Base-by-base conservation (phyloP, 805 yeast species). In the Tetrapisispora fleetii region DNA sequence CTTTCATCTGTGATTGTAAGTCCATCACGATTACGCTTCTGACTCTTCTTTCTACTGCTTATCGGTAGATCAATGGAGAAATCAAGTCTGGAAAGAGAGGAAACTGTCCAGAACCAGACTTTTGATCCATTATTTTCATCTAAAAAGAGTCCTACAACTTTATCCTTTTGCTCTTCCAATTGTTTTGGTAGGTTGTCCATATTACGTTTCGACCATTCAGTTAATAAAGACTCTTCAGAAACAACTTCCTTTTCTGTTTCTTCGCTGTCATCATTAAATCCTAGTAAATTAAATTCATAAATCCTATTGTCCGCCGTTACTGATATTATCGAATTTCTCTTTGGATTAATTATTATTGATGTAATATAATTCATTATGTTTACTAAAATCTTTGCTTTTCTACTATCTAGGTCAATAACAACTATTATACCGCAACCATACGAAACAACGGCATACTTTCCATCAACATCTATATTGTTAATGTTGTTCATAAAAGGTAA, bases 81-180 rank as follows among this genome's bases (percentile, higher is more conserved):
- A 63, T 91, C 91, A 45, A 91, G 75, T 62, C 77, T 85, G 4
- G 83, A 77, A 16, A 90, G 55, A 95, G 96, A 91, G 46, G 77
- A 77, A 19, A 85, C 74, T 1, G 96, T 95, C 78, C 86, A 89
- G n/a, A 88, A 67, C 96, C 96, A 91, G 16, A 84, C 68, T 48
- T 78, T 72, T 33, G 68, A 58, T 1, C 67, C 54, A 33, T 67
- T 65, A 3, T 63, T 59, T 10, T 63, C 64, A 46, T 79, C 80
- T 16, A 63, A 59, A 59, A 85, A 86, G 13, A 85, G 64, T 16
- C 95, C 96, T 50, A 78, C 74, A 48, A 95, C 81, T 56, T 83
- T 80, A 49, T 85, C 91, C 17, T 75, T 76, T 47, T 77, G 69
- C 2, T 70, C 63, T 17, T 73, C 60, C 52, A 84, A 80, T 52